Percentiles rank a stretch among this genome's conserved stretches.
These are phyloP conservation scores for Magnusiomyces suaveolens DNA, from an alignment of 1,139 yeast genomes.

Conservation along the genomic window DNA sequence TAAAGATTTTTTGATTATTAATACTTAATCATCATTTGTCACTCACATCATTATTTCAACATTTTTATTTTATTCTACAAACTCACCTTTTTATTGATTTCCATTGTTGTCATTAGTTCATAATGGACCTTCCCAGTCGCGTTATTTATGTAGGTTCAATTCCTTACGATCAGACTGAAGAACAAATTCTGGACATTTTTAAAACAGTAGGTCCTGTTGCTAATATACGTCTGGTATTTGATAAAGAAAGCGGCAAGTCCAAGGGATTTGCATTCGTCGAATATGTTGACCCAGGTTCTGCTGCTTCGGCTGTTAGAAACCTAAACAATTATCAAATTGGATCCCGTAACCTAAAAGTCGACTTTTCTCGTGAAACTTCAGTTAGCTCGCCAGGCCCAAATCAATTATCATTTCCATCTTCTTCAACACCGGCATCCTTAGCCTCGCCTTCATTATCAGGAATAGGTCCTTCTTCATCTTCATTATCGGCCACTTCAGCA, in stretches of 20 bases:
- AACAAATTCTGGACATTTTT: slow-evolving; percentile 75
- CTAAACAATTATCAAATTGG: slow-evolving; percentile 74
- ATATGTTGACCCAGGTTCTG: slow-evolving; percentile 65
- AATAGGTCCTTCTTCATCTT: background rate
- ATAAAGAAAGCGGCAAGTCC: slow-evolving; percentile 80
- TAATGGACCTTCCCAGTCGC: slow-evolving; percentile 19
- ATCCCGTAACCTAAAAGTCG: slow-evolving; percentile 61
- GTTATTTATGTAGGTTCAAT: slow-evolving; percentile 56
- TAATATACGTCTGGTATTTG: slow-evolving; percentile 67
- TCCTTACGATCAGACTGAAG: slow-evolving; percentile 78
- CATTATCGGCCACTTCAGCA: background rate
- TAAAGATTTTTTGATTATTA: background rate
- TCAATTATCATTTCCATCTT: background rate
- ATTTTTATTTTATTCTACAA: background rate
- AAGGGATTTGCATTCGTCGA: slow-evolving; percentile 87
- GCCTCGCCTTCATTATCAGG: background rate
- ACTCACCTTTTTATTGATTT: background rate
- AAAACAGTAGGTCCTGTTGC: slow-evolving; percentile 78
- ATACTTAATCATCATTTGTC: background rate
- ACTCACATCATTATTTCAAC: background rate
- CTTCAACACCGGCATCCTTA: too few species aligned
- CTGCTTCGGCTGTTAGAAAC: slow-evolving; percentile 85
- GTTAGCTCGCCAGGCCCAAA: slow-evolving; percentile 8
- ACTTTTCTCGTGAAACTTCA: slow-evolving; percentile 40
- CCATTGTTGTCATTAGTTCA: too few species aligned